Base-by-base conservation (phyloP, 169 alveolate species). In the Plasmodium knowlesi region DNA sequence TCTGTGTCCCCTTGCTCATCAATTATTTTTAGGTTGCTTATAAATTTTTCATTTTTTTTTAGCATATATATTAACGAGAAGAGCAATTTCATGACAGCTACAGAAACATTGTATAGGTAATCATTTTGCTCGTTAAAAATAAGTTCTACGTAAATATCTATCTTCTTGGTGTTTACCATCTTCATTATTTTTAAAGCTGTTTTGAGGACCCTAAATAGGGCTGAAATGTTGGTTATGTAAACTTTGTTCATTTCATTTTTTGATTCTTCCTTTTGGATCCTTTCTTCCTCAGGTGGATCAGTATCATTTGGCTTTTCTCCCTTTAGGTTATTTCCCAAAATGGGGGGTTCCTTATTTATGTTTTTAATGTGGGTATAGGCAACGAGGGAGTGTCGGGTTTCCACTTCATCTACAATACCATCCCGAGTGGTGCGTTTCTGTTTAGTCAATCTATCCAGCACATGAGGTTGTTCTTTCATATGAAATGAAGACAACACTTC, bases 151-250 rank as follows among this genome's bases (percentile, higher is more conserved):
- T 78, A 89, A 34, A 89, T 53, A 57, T 89, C 94, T 34, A 43
- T 34, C 19, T 89, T 89, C 53, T 89, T 79, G 6, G 5, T 34
- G 22, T 89, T 89, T 57, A 89, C 88, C 70, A 80, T 89, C 32
- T 89, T 89, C 28, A 89, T 89, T 8, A 79, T 79, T 37, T 89
- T 89, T 89, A 73, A 79, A 22, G 81, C 74, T 37, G 89, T 89
- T 89, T 89, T 78, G 19, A 89, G 39, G n/a, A 89, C 78, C 79
- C 82, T 57, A 89, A 79, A 89, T 10, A 89, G 84, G 46, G 89
- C 82, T 14, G 76, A 41, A 79, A 89, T 89, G 30, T 89, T 79
- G 12, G 94, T 67, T 57, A 89, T 67, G 53, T 79, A 89, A 9
- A 89, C 73, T 25, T 89, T 89, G 25, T 79, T 53, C 32, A 89